Conservation (phyloP, 2,329 filamentous ascomycete genomes). For the Emergomyces orientalis region DNA sequence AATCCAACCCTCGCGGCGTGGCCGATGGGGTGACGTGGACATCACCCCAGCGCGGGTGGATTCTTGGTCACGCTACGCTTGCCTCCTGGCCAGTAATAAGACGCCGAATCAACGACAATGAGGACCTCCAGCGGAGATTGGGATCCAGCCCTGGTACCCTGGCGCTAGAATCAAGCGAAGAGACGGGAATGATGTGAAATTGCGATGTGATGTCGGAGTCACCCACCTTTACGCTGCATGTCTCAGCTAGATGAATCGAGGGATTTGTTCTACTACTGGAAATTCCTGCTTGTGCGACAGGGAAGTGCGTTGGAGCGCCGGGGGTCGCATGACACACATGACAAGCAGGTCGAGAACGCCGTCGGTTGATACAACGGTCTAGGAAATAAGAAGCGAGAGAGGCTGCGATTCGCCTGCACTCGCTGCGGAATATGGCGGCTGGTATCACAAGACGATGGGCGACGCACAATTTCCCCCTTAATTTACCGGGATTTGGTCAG, state of each 20-base stretch:
- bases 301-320: neutral
- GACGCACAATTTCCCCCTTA: neutral
- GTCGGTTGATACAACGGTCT: neutral
- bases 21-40: neutral
- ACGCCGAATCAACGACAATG: neutral
- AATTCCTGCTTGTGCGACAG: neutral
- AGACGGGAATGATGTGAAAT: neutral
- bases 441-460: neutral
- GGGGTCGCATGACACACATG: neutral
- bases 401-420: neutral
- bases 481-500: neutral
- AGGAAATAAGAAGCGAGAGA: neutral
- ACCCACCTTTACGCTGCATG: neutral
- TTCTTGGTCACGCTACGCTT: neutral
- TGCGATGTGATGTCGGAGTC: neutral
- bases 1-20: constrained; percentile 1
- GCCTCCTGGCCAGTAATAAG: neutral
- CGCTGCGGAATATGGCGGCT: neutral
- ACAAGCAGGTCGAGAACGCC: neutral
- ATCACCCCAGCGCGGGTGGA: neutral
- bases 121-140: neutral
- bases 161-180: neutral
- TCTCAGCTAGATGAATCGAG: neutral
- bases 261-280: neutral
- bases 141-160: neutral